These are phyloP conservation scores for Ascocoryne sarcoides DNA, from an alignment of 2,329 filamentous ascomycete genomes.

Conservation along the genomic window DNA sequence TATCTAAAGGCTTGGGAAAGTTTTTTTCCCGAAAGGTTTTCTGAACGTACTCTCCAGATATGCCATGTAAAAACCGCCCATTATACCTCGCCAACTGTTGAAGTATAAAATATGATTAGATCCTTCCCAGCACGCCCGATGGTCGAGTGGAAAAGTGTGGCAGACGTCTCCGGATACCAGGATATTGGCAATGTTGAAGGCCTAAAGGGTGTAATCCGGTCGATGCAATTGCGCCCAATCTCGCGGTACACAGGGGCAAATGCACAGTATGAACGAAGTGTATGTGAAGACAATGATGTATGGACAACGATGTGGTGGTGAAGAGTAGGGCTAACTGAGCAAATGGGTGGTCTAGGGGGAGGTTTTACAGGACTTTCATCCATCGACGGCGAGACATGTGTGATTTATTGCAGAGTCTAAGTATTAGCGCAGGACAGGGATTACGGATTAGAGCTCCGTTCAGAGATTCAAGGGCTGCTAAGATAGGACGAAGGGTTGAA, in stretches of 20 bases:
- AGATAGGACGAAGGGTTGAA: constrained; percentile 33
- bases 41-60: constrained; percentile 30
- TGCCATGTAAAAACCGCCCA: constrained; percentile 58
- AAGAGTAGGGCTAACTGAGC: constrained; percentile 29
- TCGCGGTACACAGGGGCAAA: constrained; percentile 33
- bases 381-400: constrained; percentile 52
- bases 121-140: constrained; percentile 14
- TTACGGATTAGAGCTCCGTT: constrained; percentile 24
- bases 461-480: constrained; percentile 23
- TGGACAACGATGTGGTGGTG: constrained; percentile 27
- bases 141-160: constrained; percentile 20
- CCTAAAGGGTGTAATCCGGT: constrained; percentile 17
- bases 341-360: constrained; percentile 27
- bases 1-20: constrained; percentile 16
- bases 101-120: constrained; percentile 14
- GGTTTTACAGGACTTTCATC: constrained; percentile 30
- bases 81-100: constrained; percentile 30
- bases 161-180: constrained; percentile 21
- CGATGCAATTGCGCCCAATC: constrained; percentile 49
- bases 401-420: constrained; percentile 49
- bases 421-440: constrained; percentile 28
- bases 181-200: constrained; percentile 18
- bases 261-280: constrained; percentile 26
- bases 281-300: constrained; percentile 26
- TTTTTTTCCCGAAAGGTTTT: constrained; percentile 15